phyloP scores from a whole-genome alignment of 208 protist genomes.

The Leishmania martiniquensis region DNA sequence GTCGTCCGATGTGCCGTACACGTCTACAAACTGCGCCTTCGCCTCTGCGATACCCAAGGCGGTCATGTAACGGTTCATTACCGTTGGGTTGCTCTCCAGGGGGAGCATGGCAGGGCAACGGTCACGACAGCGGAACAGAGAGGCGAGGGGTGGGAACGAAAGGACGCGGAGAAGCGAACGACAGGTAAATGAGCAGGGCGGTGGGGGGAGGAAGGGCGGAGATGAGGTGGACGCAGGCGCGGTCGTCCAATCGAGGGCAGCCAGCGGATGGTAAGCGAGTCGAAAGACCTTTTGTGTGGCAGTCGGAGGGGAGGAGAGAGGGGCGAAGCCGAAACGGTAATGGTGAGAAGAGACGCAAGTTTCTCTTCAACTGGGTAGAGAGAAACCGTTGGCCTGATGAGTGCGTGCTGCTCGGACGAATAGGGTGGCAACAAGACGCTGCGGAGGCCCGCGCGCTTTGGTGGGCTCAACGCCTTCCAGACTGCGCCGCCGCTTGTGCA shows the following conservation, averaged over 20 bases:
- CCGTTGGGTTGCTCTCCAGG: conserved; percentile 94
- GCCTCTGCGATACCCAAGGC: conserved; percentile 55
- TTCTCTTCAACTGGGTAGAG: too few relatives aligned
- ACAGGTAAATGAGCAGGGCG: not conserved
- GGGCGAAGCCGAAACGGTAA: too few relatives aligned
- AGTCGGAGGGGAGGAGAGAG: too few relatives aligned
- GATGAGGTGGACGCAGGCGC: not conserved
- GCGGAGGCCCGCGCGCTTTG: too few relatives aligned
- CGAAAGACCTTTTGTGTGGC: not conserved
- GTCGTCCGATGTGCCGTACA: conserved; percentile 92
- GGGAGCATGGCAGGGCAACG: conserved; percentile 77
- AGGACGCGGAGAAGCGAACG: not conserved
- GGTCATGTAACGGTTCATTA: conserved; percentile 86
- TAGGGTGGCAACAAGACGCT: too few relatives aligned
- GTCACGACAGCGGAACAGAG: too few relatives aligned
- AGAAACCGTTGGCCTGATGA: too few relatives aligned
- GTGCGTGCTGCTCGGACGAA: too few relatives aligned
- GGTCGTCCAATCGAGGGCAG: not conserved
- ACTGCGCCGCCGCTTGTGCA: not conserved
- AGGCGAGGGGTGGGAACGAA: not conserved
- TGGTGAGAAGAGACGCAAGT: too few relatives aligned
- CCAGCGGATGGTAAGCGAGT: not conserved
- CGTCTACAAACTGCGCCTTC: conserved; percentile 86
- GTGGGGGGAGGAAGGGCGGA: not conserved
- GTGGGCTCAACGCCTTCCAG: too few relatives aligned